Percentiles rank a stretch among this genome's conserved stretches.
These are phyloP conservation scores for Osmozyma mogii DNA, from an alignment of 805 yeast genomes.

Conservation along the genomic window DNA sequence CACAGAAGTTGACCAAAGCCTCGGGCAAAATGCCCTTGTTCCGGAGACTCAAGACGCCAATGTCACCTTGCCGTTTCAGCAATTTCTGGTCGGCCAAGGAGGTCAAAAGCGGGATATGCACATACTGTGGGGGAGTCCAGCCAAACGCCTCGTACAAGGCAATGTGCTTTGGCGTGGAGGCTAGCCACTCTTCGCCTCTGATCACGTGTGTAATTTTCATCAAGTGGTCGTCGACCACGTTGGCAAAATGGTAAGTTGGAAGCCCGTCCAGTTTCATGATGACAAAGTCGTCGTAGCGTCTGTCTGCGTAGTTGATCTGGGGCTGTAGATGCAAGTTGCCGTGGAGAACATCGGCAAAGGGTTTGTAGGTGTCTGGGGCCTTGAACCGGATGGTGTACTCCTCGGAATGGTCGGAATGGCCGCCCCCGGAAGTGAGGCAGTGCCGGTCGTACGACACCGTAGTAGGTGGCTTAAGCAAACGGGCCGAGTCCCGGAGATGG, in stretches of 20 bases:
- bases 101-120: conserved; percentile 88
- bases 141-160: conserved; percentile 81
- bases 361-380: conserved; percentile 65
- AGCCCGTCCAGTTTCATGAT: conserved; percentile 86
- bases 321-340: conserved; percentile 74
- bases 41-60: conserved; percentile 54
- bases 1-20: conserved; percentile 80
- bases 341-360: conserved; percentile 66
- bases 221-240: conserved; percentile 87
- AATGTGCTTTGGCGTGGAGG: conserved; percentile 91
- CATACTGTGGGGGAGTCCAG: conserved; percentile 73
- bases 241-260: conserved; percentile 96
- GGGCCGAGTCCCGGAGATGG: conserved; percentile 63
- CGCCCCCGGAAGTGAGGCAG: conserved; percentile 42
- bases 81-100: conserved; percentile 66
- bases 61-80: conserved; percentile 80
- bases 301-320: conserved; percentile 61
- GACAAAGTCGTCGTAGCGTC: conserved; percentile 84
- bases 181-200: conserved; percentile 96
- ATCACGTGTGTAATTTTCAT: conserved; percentile 93
- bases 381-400: conserved; percentile 62
- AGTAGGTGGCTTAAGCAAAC: conserved; percentile 74
- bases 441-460: conserved; percentile 86
- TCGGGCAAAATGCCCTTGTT: conserved; percentile 71
- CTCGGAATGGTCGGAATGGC: conserved; percentile 18